Base-by-base conservation (phyloP, 2,329 filamentous ascomycete genomes). In the Chaetomium sp. region DNA sequence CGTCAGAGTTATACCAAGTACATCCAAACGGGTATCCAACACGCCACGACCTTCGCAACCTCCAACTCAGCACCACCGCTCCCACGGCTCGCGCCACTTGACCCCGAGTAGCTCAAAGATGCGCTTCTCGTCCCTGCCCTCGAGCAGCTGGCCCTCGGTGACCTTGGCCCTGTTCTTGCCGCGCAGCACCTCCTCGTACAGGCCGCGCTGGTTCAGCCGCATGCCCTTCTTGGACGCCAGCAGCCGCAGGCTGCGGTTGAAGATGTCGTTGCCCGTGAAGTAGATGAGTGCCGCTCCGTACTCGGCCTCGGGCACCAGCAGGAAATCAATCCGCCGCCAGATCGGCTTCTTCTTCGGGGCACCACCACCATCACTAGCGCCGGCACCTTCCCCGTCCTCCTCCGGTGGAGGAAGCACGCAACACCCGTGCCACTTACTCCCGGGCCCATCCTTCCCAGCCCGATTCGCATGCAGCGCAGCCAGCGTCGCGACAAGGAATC, bases 191-290 rank as follows among this genome's bases (percentile, higher is more conserved):
- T 92, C 85, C 70, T 81, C 85, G 71, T 89, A 97, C 62, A 98
- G 75, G 0, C 93, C 94, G 33, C 85, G 82, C 77, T 97, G 93
- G 70, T 97, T 97, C 62, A 98, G 75, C 58, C 90, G 80, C 91
- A 96, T 93, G 0, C 87, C 86, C 77, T 91, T 95, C 77, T 87
- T 92, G 47, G 87, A 86, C 16, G 93, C 92, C 68, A 97, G 76
- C 19, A 76, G 78, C 68, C 94, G 81, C 75, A 97, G 85, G 73
- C 91, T 96, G 19, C 93, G 83, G 75, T 97, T 97, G 79, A 97
- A 97, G 38, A 97, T 90, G 74, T 97, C 93, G 70, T 97, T 95
- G 0, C 94, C 94, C 0, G 94, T 97, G 73, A 97, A 98, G 74
- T 97, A 97, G n/a, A 97, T 84, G 67, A 97, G 75, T 0, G 93